Evolutionary conservation across 2,329 filamentous ascomycete species (phyloP), one percentile per base, ranked within the genome.

Genomic region (Diaporthe aspalathi): DNA sequence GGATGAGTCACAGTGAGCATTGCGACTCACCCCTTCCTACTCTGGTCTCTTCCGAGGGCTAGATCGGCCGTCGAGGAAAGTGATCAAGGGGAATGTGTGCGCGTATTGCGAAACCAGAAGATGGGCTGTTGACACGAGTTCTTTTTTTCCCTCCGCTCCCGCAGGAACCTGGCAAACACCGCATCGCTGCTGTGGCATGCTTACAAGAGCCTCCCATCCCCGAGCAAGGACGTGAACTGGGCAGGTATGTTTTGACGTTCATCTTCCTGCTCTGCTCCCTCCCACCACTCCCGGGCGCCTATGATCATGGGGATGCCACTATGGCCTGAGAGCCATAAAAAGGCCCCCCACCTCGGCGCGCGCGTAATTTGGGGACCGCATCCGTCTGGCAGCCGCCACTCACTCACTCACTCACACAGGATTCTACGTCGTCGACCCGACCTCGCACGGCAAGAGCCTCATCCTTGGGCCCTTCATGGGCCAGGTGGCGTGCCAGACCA

Each of bases 401-500:
- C 24, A 47, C 57, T 7, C 45, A n/a, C 70, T 29, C 29, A 49
- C 29, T 2, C 49, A 27, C 27, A 66, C 73, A 90, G 92, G 93
- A 29, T 95, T 94, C 84, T 94, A 94, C 83, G 89, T 91, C 17
- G 81, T 91, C 53, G 89, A 94, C 78, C 83, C 85, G 6, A 77
- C 79, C 11, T 71, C 80, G 54, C 75, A 80, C 8, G 78, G 80
- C 11, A 63, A 71, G 32, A 76, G 76, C 27, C 87, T 95, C 56
- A 92, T 95, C 74, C 88, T 95, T 1, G 93, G 92, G 0, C 93
- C 93, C 0, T 95, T 95, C 80, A 91, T 94, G 75, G 93, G 93
- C 74, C 93, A 94, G 77, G 89, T 91, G 3, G 93, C 93, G 11
- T 96, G 93, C 78, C 93, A 96, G 80, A 91, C 87, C 20, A 95